These are phyloP conservation scores for Trichosporon ovoides DNA, from an alignment of 1,284 basidiomycete species.

Conservation along the genomic window DNA sequence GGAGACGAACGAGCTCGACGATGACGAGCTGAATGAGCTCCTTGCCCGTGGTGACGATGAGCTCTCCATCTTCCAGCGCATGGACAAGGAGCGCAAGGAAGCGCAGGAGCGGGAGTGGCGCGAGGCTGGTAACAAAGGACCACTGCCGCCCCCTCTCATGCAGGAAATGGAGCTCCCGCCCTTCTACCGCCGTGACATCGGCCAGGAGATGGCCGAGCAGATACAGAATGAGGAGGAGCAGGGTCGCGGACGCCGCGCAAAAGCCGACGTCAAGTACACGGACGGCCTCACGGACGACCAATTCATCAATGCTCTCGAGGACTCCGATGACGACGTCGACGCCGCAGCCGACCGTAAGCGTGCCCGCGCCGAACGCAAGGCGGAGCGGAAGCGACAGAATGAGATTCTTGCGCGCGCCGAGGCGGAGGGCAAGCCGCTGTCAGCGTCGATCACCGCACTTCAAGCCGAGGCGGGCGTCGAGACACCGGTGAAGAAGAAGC, in stretches of 20 bases:
- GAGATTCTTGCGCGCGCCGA: slow-evolving; percentile 38
- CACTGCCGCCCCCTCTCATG: slow-evolving; percentile 72
- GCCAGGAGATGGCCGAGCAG: slow-evolving; percentile 48
- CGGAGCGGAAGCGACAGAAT: slow-evolving; percentile 40
- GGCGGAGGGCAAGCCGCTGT: slow-evolving; percentile 41
- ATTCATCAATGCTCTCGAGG: slow-evolving; percentile 84
- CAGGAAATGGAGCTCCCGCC: slow-evolving; percentile 85
- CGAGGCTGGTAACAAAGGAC: slow-evolving; percentile 68
- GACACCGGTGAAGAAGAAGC: slow-evolving; percentile 34
- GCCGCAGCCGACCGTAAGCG: slow-evolving; percentile 51
- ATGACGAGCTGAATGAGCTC: slow-evolving; percentile 94
- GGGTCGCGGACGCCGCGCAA: slow-evolving; percentile 76
- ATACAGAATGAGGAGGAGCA: slow-evolving; percentile 58
- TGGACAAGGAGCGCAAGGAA: slow-evolving; percentile 77
- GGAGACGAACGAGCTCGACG: slow-evolving; percentile 90
- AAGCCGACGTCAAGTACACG: slow-evolving; percentile 84
- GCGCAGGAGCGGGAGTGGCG: slow-evolving; percentile 68
- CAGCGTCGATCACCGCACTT: slow-evolving; percentile 25
- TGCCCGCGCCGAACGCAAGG: slow-evolving; percentile 28
- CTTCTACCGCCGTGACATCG: slow-evolving; percentile 69
- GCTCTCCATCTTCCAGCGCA: slow-evolving; percentile 67
- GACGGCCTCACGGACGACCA: slow-evolving; percentile 93
- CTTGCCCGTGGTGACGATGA: slow-evolving; percentile 84
- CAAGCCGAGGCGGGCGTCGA: slow-evolving; percentile 22
- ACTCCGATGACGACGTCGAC: slow-evolving; percentile 67